These are phyloP conservation scores for Cercospora janseana DNA, from an alignment of 2,329 filamentous ascomycete genomes.

Conservation along the genomic window DNA sequence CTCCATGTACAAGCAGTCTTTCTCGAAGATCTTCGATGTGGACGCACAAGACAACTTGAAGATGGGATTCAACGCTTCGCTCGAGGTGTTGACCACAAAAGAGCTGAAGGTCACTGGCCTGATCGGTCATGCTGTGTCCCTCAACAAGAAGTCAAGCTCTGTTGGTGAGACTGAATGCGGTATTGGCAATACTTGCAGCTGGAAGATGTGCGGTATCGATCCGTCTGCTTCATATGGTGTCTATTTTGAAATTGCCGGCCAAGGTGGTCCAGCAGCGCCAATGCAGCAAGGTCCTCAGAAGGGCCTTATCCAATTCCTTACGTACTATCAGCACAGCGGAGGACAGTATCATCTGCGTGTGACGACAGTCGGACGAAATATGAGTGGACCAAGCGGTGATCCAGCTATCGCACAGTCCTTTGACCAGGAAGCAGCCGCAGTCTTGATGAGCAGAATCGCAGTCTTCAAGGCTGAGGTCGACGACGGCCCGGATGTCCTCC, in stretches of 20 bases:
- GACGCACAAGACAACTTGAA: constrained; percentile 89
- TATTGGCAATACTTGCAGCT: constrained; percentile 96
- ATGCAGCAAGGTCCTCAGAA: constrained; percentile 86
- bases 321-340: constrained; percentile 96
- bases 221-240: constrained; percentile 90
- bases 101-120: constrained; percentile 96
- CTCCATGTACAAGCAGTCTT: constrained; percentile 98
- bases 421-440: constrained; percentile 94
- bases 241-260: constrained; percentile 96
- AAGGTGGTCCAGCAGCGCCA: constrained; percentile 71
- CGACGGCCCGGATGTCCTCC: constrained; percentile 93
- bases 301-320: constrained; percentile 96
- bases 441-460: constrained; percentile 97
- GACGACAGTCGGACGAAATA: constrained; percentile 84
- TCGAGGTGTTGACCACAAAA: constrained; percentile 95
- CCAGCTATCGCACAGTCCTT: constrained; percentile 95
- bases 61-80: constrained; percentile 96
- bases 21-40: constrained; percentile 95
- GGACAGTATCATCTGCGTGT: constrained; percentile 95
- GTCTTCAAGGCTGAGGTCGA: constrained; percentile 99
- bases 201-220: constrained; percentile 99
- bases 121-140: constrained; percentile 91
- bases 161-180: constrained; percentile 98
- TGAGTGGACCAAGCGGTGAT: constrained; percentile 91
- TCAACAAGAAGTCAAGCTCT: constrained; percentile 97